phyloP scores from a whole-genome alignment of 352 stramenopile genomes.

The Phytophthora colocasiae region DNA sequence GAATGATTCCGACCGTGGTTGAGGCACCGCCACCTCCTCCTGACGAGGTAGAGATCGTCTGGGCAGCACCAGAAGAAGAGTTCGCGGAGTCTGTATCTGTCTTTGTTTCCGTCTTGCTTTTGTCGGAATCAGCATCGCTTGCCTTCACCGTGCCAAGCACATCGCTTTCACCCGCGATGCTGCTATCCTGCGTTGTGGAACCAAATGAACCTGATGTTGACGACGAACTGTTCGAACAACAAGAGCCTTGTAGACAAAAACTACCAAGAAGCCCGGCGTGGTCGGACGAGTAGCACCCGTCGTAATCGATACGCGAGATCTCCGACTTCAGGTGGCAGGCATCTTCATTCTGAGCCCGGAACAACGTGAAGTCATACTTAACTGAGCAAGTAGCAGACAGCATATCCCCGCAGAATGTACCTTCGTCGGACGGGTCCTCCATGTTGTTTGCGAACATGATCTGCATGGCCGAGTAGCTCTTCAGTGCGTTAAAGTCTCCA shows the following conservation, averaged over 20 bases:
- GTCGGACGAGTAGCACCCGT: slow-evolving; percentile 80
- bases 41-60: slow-evolving; percentile 56
- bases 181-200: slow-evolving; percentile 12
- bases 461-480: slow-evolving; percentile 70
- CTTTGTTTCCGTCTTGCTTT: slow-evolving; percentile 12
- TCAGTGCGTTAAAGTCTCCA: slow-evolving; percentile 79
- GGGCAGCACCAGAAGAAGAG: slow-evolving; percentile 15
- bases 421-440: slow-evolving; percentile 55
- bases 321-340: slow-evolving; percentile 63
- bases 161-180: slow-evolving; percentile 29
- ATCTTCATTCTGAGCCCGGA: slow-evolving; percentile 44
- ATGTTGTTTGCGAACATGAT: slow-evolving; percentile 59
- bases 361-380: slow-evolving; percentile 80
- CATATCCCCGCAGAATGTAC: slow-evolving; percentile 79
- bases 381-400: slow-evolving; percentile 58
- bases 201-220: slow-evolving; percentile 23
- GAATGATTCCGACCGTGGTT: slow-evolving; percentile 54
- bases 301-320: slow-evolving; percentile 66
- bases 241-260: slow-evolving; percentile 69
- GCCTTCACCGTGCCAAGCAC: slow-evolving; percentile 40
- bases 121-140: slow-evolving; percentile 5
- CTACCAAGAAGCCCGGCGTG: slow-evolving; percentile 64
- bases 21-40: slow-evolving; percentile 40
- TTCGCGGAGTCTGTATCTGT: slow-evolving; percentile 13
- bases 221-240: slow-evolving; percentile 54